Evolutionary conservation across 805 yeast species (phyloP).

Genomic region (Clavispora asparagi): DNA sequence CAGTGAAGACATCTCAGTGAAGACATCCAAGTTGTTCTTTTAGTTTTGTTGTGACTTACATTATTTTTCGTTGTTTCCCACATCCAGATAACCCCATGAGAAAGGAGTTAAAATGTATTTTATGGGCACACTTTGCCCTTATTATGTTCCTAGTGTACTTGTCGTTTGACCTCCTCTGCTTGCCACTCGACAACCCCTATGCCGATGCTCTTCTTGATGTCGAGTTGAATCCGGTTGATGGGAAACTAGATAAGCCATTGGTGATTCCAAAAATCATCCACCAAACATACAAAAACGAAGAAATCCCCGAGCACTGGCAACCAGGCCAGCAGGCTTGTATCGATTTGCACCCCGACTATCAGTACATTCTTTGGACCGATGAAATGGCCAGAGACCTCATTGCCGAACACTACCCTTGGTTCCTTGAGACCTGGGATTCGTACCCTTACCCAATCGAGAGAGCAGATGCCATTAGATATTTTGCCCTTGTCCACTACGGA

Average conservation of each 20-base stretch:
- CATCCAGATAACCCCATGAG: constrained; percentile 37
- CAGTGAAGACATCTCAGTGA: not conserved
- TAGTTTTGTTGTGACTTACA: not conserved
- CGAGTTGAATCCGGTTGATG: constrained; percentile 55
- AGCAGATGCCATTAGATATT: constrained; percentile 88
- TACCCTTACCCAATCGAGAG: constrained; percentile 81
- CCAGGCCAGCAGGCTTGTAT: constrained; percentile 72
- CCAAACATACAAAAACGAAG: constrained; percentile 80
- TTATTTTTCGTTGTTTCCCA: not conserved
- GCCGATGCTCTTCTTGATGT: constrained; percentile 56
- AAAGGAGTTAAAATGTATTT: constrained; percentile 57
- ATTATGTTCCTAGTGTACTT: constrained; percentile 53
- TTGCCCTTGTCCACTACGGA: constrained; percentile 76
- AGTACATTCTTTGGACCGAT: constrained; percentile 89
- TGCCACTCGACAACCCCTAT: constrained; percentile 68
- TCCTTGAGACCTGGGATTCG: constrained; percentile 67
- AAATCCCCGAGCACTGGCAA: constrained; percentile 78
- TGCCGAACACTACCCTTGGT: constrained; percentile 80
- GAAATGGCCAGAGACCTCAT: constrained; percentile 75
- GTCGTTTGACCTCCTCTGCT: constrained; percentile 66
- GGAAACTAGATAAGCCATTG: constrained; percentile 41
- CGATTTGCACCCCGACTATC: constrained; percentile 80
- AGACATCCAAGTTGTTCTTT: not conserved
- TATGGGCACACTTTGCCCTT: constrained; percentile 55
- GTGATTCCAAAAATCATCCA: constrained; percentile 87